phyloP scores from a whole-genome alignment of 805 yeast genomes.

The Yamadazyma endophytica region DNA sequence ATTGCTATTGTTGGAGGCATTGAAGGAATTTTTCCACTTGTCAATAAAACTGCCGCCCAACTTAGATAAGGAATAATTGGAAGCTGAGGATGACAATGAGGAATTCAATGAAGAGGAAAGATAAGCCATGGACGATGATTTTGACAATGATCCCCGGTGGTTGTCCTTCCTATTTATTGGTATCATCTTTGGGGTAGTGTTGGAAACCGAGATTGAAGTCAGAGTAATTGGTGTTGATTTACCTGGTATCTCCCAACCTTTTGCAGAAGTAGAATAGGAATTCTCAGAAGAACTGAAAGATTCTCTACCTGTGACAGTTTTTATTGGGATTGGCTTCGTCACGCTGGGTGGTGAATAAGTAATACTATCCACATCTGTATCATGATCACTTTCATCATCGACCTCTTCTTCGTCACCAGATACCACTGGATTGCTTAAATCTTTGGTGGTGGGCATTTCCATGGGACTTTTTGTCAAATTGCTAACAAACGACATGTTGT shows the following conservation, averaged over 20 bases:
- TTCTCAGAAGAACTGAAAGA: slow-evolving; percentile 19
- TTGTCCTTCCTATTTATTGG: slow-evolving; percentile 5
- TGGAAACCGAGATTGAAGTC: slow-evolving; percentile 6
- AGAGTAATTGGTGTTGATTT: slow-evolving; percentile 27
- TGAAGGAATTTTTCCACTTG: slow-evolving; percentile 38
- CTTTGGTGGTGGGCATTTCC: neutral
- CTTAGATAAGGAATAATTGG: slow-evolving; percentile 37
- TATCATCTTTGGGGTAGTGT: slow-evolving; percentile 7
- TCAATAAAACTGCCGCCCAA: slow-evolving; percentile 42
- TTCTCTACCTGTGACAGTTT: slow-evolving; percentile 7
- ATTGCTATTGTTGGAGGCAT: slow-evolving; percentile 12
- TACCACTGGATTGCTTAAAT: neutral
- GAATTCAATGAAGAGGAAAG: slow-evolving; percentile 39
- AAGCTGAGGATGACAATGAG: slow-evolving; percentile 33
- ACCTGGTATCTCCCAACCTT: slow-evolving; percentile 48
- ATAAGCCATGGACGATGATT: slow-evolving; percentile 35
- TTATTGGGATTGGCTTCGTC: slow-evolving; percentile 13
- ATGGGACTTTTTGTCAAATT: no score
- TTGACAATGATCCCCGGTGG: slow-evolving; percentile 31
- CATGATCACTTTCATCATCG: slow-evolving; percentile 1
- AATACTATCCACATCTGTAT: neutral
- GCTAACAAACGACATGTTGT: neutral
- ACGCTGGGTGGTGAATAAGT: neutral
- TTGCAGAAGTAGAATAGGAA: slow-evolving; percentile 23
- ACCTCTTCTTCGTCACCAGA: slow-evolving; percentile 1